Evolutionary conservation across 2,329 filamentous ascomycete genomes (phyloP), one percentile per base, ranked within the genome.

Genomic region (Torrubiella hemipterigena): DNA sequence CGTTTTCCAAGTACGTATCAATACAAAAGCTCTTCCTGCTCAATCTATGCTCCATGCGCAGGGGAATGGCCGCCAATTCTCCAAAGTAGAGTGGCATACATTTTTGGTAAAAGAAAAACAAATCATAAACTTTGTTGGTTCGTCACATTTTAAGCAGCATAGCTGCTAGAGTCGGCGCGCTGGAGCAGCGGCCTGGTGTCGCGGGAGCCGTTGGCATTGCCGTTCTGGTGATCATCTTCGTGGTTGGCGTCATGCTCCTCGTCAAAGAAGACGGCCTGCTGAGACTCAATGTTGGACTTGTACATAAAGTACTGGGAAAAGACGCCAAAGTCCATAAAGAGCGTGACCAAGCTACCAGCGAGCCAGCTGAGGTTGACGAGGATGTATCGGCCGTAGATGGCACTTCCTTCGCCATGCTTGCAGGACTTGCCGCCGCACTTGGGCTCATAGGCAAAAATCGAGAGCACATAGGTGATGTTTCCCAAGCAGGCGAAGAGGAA

Each of bases 401-500:
- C 58, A 9, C 52, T 50, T 1, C 72, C 71, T 55, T 93, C 84
- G 0, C 77, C 81, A 0, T 65, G 58, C 17, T 52, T 53, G 57
- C 87, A 94, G 11, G 52, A 36, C 42, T 58, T 43, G 17, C 49
- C 49, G 18, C 50, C 52, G 40, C 84, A 93, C 18, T 69, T 61
- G 0, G 87, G 84, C 36, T 87, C 83, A 48, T 86, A 96, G 1
- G 86, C 87, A 40, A 96, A 69, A 43, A 98, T 96, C 22, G 80
- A 87, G 22, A 94, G 62, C 13, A 95, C 87, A 48, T 93, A 96
- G 0, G 87, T 95, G 41, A 94, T 55, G 52, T 98, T 98, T 3
- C 91, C 91, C 6, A 96, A 73, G 50, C 89, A 96, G 5, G 91
- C 91, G 52, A 98, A 96, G 15, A 96, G 65, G 61, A 96, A 96